Percentiles rank a stretch among this genome's conserved stretches.
These are phyloP conservation scores for Xylaria sp. DNA, from an alignment of 2,329 filamentous ascomycete species.

Conservation along the genomic window DNA sequence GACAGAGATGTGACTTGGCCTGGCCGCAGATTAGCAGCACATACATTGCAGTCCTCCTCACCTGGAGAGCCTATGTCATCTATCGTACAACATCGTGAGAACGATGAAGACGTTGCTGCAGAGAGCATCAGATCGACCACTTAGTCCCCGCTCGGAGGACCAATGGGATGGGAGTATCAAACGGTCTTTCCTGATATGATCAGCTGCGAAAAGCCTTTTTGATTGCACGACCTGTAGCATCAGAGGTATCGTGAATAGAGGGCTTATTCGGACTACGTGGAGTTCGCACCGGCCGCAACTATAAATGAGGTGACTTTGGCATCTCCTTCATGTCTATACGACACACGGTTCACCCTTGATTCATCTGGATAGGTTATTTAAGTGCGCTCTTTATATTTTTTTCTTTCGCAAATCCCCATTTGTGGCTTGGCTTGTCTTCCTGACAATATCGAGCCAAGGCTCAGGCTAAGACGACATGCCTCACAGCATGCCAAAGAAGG, in stretches of 20 bases:
- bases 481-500: constrained; percentile 40
- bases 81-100: constrained; percentile 42
- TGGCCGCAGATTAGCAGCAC: constrained; percentile 31
- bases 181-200: constrained; percentile 37
- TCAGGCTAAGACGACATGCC: constrained; percentile 40
- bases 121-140: constrained; percentile 32
- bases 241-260: constrained; percentile 24
- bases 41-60: constrained; percentile 34
- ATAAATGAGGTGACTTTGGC: constrained; percentile 31
- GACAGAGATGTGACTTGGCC: constrained; percentile 33
- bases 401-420: constrained; percentile 19
- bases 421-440: constrained; percentile 9
- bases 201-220: constrained; percentile 34
- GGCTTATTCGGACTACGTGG: constrained; percentile 12
- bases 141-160: constrained; percentile 36
- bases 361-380: constrained; percentile 32
- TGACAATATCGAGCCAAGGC: constrained; percentile 15
- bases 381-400: constrained; percentile 40
- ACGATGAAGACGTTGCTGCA: constrained; percentile 38
- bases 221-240: constrained; percentile 33
- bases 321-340: constrained; percentile 22
- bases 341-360: constrained; percentile 32
- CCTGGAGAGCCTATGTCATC: constrained; percentile 37
- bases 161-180: constrained; percentile 40
- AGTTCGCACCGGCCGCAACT: constrained; percentile 24